phyloP scores from a whole-genome alignment of 2,329 filamentous ascomycete species.

The Ceratocystis ficicola region DNA sequence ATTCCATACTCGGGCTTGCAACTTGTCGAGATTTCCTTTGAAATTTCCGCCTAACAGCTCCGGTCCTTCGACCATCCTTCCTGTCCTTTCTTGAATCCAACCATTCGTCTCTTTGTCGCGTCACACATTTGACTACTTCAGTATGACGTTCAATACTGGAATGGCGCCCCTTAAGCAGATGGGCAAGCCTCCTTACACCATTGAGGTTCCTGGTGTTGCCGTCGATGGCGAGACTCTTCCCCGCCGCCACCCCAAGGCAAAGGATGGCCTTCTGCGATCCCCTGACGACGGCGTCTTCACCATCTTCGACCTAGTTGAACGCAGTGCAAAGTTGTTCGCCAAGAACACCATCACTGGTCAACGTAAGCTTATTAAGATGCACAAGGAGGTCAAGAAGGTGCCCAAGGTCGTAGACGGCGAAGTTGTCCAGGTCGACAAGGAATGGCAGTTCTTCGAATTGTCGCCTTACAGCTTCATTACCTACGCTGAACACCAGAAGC shows the following conservation, averaged over 20 bases:
- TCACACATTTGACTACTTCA: conserved; percentile 14
- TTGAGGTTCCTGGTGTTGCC: conserved; percentile 56
- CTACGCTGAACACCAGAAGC: conserved; percentile 66
- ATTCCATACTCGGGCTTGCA: neutral
- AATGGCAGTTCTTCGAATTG: conserved; percentile 84
- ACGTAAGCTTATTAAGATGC: conserved; percentile 62
- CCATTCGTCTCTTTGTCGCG: neutral
- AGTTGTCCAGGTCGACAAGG: conserved; percentile 70
- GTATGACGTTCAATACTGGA: conserved; percentile 34
- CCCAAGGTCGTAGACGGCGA: conserved; percentile 78
- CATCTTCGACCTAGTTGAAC: conserved; percentile 64
- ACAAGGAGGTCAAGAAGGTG: conserved; percentile 77
- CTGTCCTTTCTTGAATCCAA: neutral
- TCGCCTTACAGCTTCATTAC: conserved; percentile 63
- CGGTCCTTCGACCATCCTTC: neutral
- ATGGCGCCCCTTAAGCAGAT: conserved; percentile 44
- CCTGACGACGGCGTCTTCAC: conserved; percentile 61
- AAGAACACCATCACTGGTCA: conserved; percentile 55
- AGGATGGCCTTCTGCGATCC: conserved; percentile 53
- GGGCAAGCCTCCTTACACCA: conserved; percentile 61
- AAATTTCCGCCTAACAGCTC: conserved; percentile 3
- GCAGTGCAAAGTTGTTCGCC: conserved; percentile 51
- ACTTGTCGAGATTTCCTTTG: neutral
- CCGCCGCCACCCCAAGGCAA: conserved; percentile 58
- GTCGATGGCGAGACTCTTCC: conserved; percentile 75